phyloP scores from a whole-genome alignment of 2,329 filamentous ascomycete genomes.

The Fusarium protoensiforme region DNA sequence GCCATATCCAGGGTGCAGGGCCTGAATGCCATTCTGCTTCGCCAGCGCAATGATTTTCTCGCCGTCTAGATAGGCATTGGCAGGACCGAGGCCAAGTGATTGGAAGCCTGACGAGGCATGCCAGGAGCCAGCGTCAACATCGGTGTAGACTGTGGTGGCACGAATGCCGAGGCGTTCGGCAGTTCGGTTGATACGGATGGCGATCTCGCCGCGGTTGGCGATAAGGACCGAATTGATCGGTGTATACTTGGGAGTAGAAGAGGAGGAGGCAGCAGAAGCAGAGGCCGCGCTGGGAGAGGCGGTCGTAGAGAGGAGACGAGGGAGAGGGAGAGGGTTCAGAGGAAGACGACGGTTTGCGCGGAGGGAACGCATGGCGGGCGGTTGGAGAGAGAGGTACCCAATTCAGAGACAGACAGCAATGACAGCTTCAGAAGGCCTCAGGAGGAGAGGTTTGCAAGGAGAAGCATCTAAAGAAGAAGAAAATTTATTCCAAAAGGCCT shows the following conservation, averaged over 20 bases:
- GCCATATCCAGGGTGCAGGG: constrained; percentile 95
- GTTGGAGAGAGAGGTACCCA: constrained; percentile 18
- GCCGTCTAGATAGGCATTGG: constrained; percentile 91
- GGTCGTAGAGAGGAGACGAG: constrained; percentile 52
- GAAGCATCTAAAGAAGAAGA: constrained; percentile 24
- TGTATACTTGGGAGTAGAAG: constrained; percentile 49
- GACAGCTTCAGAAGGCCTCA: constrained; percentile 19
- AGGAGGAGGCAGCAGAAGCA: constrained; percentile 47
- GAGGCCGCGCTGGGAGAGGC: constrained; percentile 47
- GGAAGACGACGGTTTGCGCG: constrained; percentile 62
- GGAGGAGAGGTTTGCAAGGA: constrained; percentile 6
- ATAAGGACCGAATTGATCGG: constrained; percentile 86
- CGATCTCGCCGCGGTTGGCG: constrained; percentile 97
- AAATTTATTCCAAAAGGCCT: constrained; percentile 1
- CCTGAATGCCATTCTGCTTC: constrained; percentile 86
- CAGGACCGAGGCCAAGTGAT: constrained; percentile 83
- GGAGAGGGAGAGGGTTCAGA: constrained; percentile 55
- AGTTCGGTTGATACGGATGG: constrained; percentile 89
- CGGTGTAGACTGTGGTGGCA: constrained; percentile 94
- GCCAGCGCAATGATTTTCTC: constrained; percentile 91
- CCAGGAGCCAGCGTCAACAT: constrained; percentile 87
- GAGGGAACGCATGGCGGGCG: constrained; percentile 64
- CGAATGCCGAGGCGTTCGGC: constrained; percentile 89
- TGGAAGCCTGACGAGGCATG: constrained; percentile 88
- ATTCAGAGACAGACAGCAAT: constrained; percentile 15